Base-by-base conservation (phyloP, 192 early-diverging fungal genomes). In the Thamnidium elegans region DNA sequence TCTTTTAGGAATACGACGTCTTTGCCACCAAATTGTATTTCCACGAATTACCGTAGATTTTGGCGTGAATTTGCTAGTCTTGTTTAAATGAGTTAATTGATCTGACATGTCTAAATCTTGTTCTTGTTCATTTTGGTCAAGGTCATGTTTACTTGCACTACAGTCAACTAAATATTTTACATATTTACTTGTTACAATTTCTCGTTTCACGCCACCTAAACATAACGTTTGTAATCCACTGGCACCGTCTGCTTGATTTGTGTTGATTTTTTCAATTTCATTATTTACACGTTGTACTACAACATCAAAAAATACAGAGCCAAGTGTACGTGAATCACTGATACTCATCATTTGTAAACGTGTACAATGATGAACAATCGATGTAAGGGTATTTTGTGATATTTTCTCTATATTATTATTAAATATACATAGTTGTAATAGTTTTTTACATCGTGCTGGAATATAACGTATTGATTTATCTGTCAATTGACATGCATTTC, bases 11-110 rank as follows among this genome's bases (percentile, higher is more conserved):
- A 60, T 10, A 5, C 47, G 60, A 14, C 65, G 65, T 31, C 71
- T 55, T 50, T 73, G 61, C 71, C 71, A 73, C 71, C 71, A 73
- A 34, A 73, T 64, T 11, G 71, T 68, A 30, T 43, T 67, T 58
- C 65, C 65, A 19, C 65, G 65, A 23, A 73, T 50, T n/a, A 73
- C 66, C 32, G 65, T 73, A 15, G 61, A 26, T 47, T 73, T 73
- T 19, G 65, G 65, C 44, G 66, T 61, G 47, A 58, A 54, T 61
- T 46, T 56, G 44, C 46, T 62, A 42, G 31, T 50, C 13, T 23
- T 48, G 19, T 47, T 55, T 50, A 55, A 53, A 14, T 30, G 47
- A 34, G 55, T 32, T 15, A 48, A 15, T 7, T 30, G 50, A 2
- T 53, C 17, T 15, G n/a, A 30, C 6, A 52, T 34, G 20, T 69